A percentile compares a stretch with the other conserved stretches of the same genome.
These are phyloP conservation scores for Purshia tridentata DNA, from an alignment of 306 rosid species.

Conservation along the genomic window DNA sequence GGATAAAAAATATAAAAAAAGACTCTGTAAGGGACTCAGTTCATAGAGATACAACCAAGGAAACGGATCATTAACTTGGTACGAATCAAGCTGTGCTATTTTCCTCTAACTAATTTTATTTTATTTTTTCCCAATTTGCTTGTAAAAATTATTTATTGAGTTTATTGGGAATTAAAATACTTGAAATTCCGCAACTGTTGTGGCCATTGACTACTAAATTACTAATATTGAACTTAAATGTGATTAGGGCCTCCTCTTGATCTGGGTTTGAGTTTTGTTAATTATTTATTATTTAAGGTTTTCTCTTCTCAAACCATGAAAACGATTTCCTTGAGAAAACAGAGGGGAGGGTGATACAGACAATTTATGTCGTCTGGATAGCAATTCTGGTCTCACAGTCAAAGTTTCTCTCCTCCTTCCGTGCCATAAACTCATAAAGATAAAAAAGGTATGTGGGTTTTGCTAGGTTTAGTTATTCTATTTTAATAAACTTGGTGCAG, in stretches of 20 bases:
- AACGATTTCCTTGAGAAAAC: conserved; percentile 12
- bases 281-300: not conserved
- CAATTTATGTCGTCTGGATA: conserved; percentile 44
- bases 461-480: not conserved
- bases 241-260: not conserved
- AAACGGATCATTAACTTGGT: no score
- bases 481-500: conserved; percentile 25
- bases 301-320: not conserved
- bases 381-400: conserved; percentile 35
- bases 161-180: not conserved
- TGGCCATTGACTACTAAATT: conserved; percentile 6
- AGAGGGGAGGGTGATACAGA: conserved; percentile 20
- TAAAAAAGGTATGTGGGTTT: conserved; percentile 42
- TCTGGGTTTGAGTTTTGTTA: not conserved
- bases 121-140: no score
- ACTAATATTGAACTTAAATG: not conserved
- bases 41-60: no score
- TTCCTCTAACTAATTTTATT: no score
- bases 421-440: conserved; percentile 35
- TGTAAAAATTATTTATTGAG: no score
- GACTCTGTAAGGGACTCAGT: no score
- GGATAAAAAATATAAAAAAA: no score
- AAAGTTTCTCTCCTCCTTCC: conserved; percentile 16
- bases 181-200: not conserved
- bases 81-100: no score